These are phyloP conservation scores for Cordia subcordata DNA, from an alignment of 257 asterid species.

Conservation along the genomic window DNA sequence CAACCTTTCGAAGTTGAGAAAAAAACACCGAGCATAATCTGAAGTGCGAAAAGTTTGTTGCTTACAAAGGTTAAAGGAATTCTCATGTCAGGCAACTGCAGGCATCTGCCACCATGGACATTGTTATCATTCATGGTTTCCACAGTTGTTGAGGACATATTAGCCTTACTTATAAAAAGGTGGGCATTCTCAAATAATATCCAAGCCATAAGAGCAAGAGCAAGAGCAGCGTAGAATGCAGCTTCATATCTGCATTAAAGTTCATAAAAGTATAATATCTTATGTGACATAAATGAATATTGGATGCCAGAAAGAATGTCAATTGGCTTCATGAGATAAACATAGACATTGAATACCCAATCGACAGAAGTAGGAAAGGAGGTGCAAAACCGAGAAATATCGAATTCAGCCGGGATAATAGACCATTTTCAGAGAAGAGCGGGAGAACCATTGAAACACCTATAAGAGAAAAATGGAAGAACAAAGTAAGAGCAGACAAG, in stretches of 20 bases:
- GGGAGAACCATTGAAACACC: constrained; percentile 85
- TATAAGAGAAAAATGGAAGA: constrained; percentile 24
- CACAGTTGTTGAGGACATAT: constrained; percentile 36
- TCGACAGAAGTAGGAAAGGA: constrained; percentile 85
- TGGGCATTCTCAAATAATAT: constrained; percentile 71
- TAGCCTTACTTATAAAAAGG: constrained; percentile 40
- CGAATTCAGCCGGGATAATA: constrained; percentile 80
- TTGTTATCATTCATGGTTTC: constrained; percentile 43
- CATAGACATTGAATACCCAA: constrained; percentile 59
- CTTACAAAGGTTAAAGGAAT: constrained; percentile 88
- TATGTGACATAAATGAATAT: constrained; percentile 4
- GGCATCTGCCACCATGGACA: constrained; percentile 42
- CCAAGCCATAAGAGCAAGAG: constrained; percentile 90
- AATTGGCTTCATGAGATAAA: constrained; percentile 1
- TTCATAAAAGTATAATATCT: constrained; percentile 5
- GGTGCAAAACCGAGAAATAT: constrained; percentile 96
- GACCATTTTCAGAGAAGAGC: constrained; percentile 69
- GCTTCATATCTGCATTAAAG: constrained; percentile 84
- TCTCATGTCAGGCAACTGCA: constrained; percentile 76
- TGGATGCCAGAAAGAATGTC: constrained; percentile 6
- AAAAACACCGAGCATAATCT: neutral
- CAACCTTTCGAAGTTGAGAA: neutral
- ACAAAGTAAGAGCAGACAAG: neutral
- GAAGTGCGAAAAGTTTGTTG: constrained; percentile 4
- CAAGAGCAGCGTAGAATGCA: constrained; percentile 82